phyloP scores from a whole-genome alignment of 2,329 filamentous ascomycete genomes.

The Pseudovirgaria hyperparasitica region DNA sequence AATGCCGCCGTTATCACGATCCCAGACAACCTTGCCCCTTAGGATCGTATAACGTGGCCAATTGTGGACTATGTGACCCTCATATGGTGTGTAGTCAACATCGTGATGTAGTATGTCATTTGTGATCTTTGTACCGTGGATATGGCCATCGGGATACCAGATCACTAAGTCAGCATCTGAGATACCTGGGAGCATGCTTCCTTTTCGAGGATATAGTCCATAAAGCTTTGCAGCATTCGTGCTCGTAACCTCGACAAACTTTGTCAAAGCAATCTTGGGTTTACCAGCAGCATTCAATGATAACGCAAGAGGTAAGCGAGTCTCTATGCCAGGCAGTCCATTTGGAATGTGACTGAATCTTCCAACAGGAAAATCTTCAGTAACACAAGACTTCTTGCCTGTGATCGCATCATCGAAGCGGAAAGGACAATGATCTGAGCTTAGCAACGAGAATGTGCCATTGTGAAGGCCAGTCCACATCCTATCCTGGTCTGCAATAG shows the following conservation, averaged over 20 bases:
- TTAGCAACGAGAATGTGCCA: constrained; percentile 41
- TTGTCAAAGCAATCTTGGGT: constrained; percentile 32
- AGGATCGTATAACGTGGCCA: constrained; percentile 51
- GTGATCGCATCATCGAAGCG: constrained; percentile 34
- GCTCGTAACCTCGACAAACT: constrained; percentile 42
- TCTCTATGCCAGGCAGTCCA: constrained; percentile 46
- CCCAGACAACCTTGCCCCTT: constrained; percentile 46
- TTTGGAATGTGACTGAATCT: constrained; percentile 47
- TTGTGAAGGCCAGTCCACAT: constrained; percentile 40
- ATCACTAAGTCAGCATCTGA: constrained; percentile 45
- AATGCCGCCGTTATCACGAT: constrained; percentile 39
- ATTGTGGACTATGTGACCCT: constrained; percentile 42
- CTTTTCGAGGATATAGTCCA: constrained; percentile 40
- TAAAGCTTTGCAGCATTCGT: constrained; percentile 47
- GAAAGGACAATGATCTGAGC: constrained; percentile 38
- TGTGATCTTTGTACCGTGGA: constrained; percentile 32
- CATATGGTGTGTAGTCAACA: constrained; percentile 51
- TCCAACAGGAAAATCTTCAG: constrained; percentile 28
- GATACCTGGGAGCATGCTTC: constrained; percentile 36
- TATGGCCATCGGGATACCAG: constrained; percentile 37
- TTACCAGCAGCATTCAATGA: constrained; percentile 24
- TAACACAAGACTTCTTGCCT: constrained; percentile 39
- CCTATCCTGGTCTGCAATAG: constrained; percentile 33
- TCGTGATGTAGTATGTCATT: constrained; percentile 48
- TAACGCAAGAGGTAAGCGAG: constrained; percentile 34